Evolutionary conservation across 805 yeast species (phyloP), one percentile per base, ranked within the genome.

Genomic region (Spathaspora gorwiae): DNA sequence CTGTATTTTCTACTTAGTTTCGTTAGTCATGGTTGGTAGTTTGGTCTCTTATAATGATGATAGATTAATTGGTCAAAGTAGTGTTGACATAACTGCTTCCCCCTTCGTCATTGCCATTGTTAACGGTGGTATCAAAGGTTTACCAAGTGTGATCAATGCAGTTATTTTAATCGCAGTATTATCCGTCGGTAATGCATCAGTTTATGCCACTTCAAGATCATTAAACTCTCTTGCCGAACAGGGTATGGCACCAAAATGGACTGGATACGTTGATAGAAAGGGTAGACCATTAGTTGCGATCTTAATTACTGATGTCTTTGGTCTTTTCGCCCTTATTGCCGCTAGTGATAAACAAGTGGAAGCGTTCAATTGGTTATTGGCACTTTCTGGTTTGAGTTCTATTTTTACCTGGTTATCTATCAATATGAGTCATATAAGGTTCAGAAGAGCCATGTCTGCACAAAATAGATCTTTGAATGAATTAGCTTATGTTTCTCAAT

Each of bases 31-130:
- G 48, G 53, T 62, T 47, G 56, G 61, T 14, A 54, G 54, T 37
- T 54, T 62, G 46, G 66, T 62, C 26, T 58, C 63, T 6, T 56
- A 52, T 46, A 46, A 48, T 36, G 53, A 53, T 13, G 40, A 45
- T 3, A 39, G 57, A 29, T 63, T 73, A 49, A 64, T 76, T 44
- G 68, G 68, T 15, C 77, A 78, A 47, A 68, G 76, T 29, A 61
- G 75, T 39, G 75, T 70, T 40, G 79, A 75, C 43, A 84, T 84
- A 37, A 65, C 81, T 12, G 86, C 89, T 10, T 84, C 90, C 12
- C 92, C 94, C 12, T 85, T 85, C 54, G 92, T 85, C 44, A 80
- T 86, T 64, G 87, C 92, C 30, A 78, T 84, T 46, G 68, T 62
- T 31, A 71, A 74, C 40, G 85, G 84, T 26, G 87, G 87, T 47